A percentile compares a stretch with the other conserved stretches of the same genome.
phyloP scores from a whole-genome alignment of 2,329 filamentous ascomycete species.

The Fusarium sp. region DNA sequence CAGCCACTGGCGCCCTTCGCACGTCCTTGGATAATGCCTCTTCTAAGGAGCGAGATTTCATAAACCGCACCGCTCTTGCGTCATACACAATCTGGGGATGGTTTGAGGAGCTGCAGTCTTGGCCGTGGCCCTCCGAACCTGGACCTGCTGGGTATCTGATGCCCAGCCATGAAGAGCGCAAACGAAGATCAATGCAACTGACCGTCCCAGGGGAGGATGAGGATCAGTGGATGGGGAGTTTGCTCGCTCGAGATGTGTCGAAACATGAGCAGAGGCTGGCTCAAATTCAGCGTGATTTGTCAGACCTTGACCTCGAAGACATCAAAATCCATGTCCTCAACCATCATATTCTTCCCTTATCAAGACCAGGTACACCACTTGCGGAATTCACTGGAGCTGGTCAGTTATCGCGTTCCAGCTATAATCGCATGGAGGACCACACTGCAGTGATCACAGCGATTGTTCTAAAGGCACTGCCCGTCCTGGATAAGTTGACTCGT shows the following conservation, averaged over 20 bases:
- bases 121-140: slow-evolving; percentile 62
- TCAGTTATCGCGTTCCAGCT: slow-evolving; percentile 59
- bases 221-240: slow-evolving; percentile 70
- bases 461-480: slow-evolving; percentile 86
- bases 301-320: slow-evolving; percentile 79
- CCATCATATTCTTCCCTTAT: slow-evolving; percentile 73
- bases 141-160: slow-evolving; percentile 64
- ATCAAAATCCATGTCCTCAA: slow-evolving; percentile 88
- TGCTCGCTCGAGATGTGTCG: slow-evolving; percentile 70
- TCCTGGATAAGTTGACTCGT: slow-evolving; percentile 75
- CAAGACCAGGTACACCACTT: slow-evolving; percentile 49
- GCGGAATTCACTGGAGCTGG: slow-evolving; percentile 43
- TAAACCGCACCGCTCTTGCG: slow-evolving; percentile 72
- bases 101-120: slow-evolving; percentile 73
- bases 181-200: slow-evolving; percentile 47
- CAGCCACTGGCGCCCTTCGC: slow-evolving; percentile 61
- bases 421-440: slow-evolving; percentile 84
- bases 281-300: slow-evolving; percentile 74
- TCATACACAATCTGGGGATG: slow-evolving; percentile 77
- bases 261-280: slow-evolving; percentile 77
- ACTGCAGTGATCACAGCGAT: slow-evolving; percentile 91
- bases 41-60: slow-evolving; percentile 73
- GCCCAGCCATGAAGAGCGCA: slow-evolving; percentile 51
- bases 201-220: slow-evolving; percentile 34
- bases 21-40: slow-evolving; percentile 70